Evolutionary conservation across 768 basidiomycete species (phyloP).

Genomic region (Boletus eberwhitei): DNA sequence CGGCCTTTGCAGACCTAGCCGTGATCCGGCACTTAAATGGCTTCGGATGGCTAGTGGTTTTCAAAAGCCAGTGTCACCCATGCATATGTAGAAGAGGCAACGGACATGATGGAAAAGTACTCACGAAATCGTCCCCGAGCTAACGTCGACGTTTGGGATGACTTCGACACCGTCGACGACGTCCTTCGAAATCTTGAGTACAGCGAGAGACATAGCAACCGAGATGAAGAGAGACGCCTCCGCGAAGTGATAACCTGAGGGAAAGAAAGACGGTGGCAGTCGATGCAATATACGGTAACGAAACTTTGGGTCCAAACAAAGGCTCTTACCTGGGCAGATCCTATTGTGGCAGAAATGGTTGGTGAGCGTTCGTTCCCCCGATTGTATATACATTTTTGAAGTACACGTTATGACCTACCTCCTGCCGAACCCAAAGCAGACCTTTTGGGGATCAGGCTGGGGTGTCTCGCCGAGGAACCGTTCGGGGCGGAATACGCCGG

Average conservation of each 20-base stretch:
- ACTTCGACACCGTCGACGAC: slow-evolving; percentile 40
- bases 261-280: too few species aligned
- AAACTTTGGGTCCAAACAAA: not conserved
- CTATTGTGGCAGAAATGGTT: not conserved
- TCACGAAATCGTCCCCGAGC: slow-evolving; percentile 45
- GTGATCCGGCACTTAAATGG: slow-evolving; percentile 53
- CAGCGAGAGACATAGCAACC: slow-evolving; percentile 40
- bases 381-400: too few species aligned
- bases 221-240: slow-evolving; percentile 19
- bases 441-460: slow-evolving; percentile 15
- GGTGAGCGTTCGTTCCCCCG: not conserved
- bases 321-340: slow-evolving; percentile 16
- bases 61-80: not conserved
- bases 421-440: slow-evolving; percentile 30
- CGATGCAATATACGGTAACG: too few species aligned
- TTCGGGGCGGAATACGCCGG: slow-evolving; percentile 33
- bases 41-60: slow-evolving; percentile 39
- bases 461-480: slow-evolving; percentile 27
- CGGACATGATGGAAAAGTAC: slow-evolving; percentile 1
- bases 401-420: too few species aligned
- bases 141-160: slow-evolving; percentile 41
- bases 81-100: too few species aligned
- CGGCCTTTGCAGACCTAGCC: slow-evolving; percentile 48
- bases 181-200: slow-evolving; percentile 42
- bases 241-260: not conserved